Conservation (phyloP, 106 monocot genomes). For the Posidonia australis region DNA sequence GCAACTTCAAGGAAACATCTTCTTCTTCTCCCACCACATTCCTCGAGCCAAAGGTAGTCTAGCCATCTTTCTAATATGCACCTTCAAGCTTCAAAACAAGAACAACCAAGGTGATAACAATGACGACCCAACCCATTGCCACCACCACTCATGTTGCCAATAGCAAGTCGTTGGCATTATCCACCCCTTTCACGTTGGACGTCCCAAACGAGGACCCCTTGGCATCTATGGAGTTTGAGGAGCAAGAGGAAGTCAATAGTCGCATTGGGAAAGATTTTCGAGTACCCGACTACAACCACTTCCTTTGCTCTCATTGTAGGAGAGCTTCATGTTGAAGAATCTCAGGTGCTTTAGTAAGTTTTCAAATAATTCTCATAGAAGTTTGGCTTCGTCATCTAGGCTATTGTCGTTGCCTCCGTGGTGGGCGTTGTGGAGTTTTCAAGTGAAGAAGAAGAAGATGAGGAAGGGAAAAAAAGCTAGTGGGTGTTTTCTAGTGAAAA, state of each 20-base stretch:
- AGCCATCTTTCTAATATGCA: conserved; percentile 68
- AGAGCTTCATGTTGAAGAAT: conserved; percentile 29
- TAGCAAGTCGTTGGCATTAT: conserved; percentile 52
- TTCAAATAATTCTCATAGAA: conserved; percentile 14
- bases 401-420: conserved; percentile 76
- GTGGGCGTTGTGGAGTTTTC: conserved; percentile 51
- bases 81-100: conserved; percentile 88
- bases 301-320: conserved; percentile 53
- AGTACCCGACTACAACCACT: conserved; percentile 61
- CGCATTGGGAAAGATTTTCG: conserved; percentile 42
- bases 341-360: conserved; percentile 69
- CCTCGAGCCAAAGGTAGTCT: conserved; percentile 50
- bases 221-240: conserved; percentile 33
- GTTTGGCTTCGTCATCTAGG: conserved; percentile 28
- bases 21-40: conserved; percentile 14
- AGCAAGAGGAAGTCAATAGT: conserved; percentile 44
- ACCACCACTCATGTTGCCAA: conserved; percentile 13
- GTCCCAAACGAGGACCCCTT: conserved; percentile 36
- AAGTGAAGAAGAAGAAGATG: too few relatives aligned
- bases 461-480: too few relatives aligned
- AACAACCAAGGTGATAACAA: background rate
- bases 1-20: conserved; percentile 15
- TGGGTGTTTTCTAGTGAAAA: too few relatives aligned
- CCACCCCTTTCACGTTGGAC: conserved; percentile 78
- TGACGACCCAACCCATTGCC: too few relatives aligned